Evolutionary conservation across 1,139 yeast genomes (phyloP).

Genomic region (Zygoascus meyerae): DNA sequence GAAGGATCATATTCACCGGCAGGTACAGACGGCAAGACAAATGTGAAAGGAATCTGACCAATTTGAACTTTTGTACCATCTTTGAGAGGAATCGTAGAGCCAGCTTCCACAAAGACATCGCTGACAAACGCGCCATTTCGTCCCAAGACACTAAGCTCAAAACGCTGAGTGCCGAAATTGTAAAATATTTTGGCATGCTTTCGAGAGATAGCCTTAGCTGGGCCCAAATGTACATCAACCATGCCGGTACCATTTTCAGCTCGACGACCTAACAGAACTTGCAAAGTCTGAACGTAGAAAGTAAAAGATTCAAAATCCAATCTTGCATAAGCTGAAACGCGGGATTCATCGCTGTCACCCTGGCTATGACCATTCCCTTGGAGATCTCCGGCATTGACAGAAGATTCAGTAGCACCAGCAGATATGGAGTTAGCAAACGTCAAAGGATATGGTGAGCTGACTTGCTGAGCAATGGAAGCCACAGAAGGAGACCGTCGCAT

Average conservation of each 20-base stretch:
- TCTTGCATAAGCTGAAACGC: constrained; percentile 89
- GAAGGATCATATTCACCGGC: constrained; percentile 18
- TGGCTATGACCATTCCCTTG: constrained; percentile 14
- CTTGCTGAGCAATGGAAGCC: constrained; percentile 14
- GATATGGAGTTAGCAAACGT: constrained; percentile 20
- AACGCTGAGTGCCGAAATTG: constrained; percentile 89
- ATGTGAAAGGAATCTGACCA: constrained; percentile 84
- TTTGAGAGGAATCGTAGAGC: constrained; percentile 76
- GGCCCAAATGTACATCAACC: constrained; percentile 87
- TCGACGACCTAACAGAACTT: constrained; percentile 84
- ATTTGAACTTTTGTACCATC: constrained; percentile 81
- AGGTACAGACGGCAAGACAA: constrained; percentile 62
- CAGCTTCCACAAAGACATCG: constrained; percentile 79
- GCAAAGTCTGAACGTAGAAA: constrained; percentile 92
- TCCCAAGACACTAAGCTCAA: constrained; percentile 85
- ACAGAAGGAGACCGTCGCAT: constrained; percentile 14
- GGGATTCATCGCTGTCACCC: constrained; percentile 35
- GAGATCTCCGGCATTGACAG: constrained; percentile 8
- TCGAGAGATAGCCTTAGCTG: constrained; percentile 85
- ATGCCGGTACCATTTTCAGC: constrained; percentile 63
- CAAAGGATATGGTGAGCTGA: constrained; percentile 18
- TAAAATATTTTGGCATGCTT: constrained; percentile 92
- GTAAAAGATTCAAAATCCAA: constrained; percentile 88
- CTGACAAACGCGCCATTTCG: constrained; percentile 95
- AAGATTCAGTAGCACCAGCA: constrained; percentile 2